Percentiles rank a stretch among this genome's conserved stretches.
These are phyloP conservation scores for Phaseolus lunatus DNA, from an alignment of 306 rosid genomes.

Conservation along the genomic window DNA sequence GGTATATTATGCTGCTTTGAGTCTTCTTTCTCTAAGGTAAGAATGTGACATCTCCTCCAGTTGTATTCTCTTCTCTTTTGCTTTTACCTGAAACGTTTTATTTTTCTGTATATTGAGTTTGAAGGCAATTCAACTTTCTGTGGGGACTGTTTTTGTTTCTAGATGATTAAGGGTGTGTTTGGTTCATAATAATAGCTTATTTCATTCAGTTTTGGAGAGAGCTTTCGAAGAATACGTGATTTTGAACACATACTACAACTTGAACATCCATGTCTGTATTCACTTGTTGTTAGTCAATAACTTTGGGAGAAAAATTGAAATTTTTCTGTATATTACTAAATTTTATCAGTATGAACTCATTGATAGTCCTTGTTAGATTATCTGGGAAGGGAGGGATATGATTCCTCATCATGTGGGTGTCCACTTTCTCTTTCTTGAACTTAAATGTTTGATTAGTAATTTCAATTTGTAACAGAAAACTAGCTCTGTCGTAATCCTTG, in stretches of 20 bases:
- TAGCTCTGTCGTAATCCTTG: constrained; percentile 25
- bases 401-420: neutral
- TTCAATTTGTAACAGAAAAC: constrained; percentile 29
- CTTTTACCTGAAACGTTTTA: constrained; percentile 15
- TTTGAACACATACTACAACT: neutral
- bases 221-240: neutral
- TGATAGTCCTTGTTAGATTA: constrained; percentile 8
- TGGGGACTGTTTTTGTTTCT: neutral
- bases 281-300: constrained; percentile 12
- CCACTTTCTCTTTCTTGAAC: constrained; percentile 11
- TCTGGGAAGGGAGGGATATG: neutral
- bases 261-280: constrained; percentile 24
- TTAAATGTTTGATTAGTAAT: constrained; percentile 12
- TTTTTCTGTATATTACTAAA: neutral
- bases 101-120: constrained; percentile 35
- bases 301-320: constrained; percentile 13
- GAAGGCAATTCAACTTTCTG: constrained; percentile 27
- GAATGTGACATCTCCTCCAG: constrained; percentile 16
- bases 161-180: constrained; percentile 20
- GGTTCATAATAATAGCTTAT: neutral
- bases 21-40: constrained; percentile 78
- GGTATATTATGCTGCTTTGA: constrained; percentile 74
- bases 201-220: neutral
- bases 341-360: constrained; percentile 10
- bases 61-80: constrained; percentile 20